Percentiles rank a stretch among this genome's conserved stretches.
These are phyloP conservation scores for Globisporangium mamillatum DNA, from an alignment of 352 stramenopile genomes.

Conservation along the genomic window DNA sequence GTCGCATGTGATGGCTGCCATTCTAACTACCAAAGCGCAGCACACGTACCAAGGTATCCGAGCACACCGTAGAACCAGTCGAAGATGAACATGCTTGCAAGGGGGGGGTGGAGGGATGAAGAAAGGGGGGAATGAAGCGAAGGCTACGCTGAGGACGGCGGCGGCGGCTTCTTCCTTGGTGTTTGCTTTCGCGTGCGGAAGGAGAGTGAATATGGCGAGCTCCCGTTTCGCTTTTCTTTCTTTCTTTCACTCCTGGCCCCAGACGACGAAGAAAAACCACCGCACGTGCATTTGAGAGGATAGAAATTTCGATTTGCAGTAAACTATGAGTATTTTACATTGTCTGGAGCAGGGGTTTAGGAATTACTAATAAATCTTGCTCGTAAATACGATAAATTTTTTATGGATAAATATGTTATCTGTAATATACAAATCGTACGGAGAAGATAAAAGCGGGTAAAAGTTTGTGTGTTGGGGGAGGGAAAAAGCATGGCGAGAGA, in stretches of 20 bases:
- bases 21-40: background rate
- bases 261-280: conserved; percentile 26
- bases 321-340: conserved; percentile 4
- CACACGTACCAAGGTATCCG: conserved; percentile 88
- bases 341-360: accelerated
- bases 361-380: background rate
- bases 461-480: background rate
- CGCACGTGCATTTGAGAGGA: conserved; percentile 1
- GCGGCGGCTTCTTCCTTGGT: background rate
- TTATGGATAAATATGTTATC: background rate
- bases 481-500: background rate
- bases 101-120: background rate
- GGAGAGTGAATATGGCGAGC: conserved; percentile 10
- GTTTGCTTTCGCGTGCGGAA: background rate
- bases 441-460: conserved; percentile 3
- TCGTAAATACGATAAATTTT: too few relatives aligned
- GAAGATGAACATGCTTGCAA: conserved; percentile 88
- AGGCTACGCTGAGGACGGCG: background rate
- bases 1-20: background rate
- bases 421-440: background rate
- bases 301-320: background rate
- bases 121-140: background rate
- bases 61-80: conserved; percentile 96
- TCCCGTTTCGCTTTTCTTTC: conserved; percentile 6
- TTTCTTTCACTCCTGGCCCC: conserved; percentile 23